Evolutionary conservation across 805 yeast species (phyloP).

Genomic region (Myxozyma geophila): DNA sequence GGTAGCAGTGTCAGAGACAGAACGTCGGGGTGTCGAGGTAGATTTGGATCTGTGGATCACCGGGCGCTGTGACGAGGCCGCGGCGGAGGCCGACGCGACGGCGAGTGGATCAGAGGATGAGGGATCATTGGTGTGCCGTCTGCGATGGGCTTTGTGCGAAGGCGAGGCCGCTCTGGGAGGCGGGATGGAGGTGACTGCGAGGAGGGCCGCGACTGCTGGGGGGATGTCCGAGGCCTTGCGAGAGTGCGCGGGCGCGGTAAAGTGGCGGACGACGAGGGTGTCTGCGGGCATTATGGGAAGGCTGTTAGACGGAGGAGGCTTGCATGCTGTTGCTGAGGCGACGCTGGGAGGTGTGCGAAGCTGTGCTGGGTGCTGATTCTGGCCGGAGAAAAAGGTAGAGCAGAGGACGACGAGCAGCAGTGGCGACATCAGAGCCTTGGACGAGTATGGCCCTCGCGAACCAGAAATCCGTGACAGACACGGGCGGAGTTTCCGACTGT

Average conservation of each 20-base stretch:
- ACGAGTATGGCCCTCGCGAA: no score
- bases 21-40: background rate
- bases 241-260: slow-evolving; percentile 6
- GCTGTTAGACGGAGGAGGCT: background rate
- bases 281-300: slow-evolving; percentile 20
- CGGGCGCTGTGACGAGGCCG: background rate
- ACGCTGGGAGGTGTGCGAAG: background rate
- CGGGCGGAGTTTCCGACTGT: background rate
- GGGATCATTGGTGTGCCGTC: background rate
- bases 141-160: background rate
- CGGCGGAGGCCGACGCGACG: background rate
- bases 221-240: slow-evolving; percentile 18
- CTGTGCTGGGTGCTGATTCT: background rate
- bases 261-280: slow-evolving; percentile 23
- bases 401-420: background rate
- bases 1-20: slow-evolving; percentile 1
- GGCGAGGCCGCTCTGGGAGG: slow-evolving; percentile 17
- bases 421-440: background rate
- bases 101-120: background rate
- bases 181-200: slow-evolving; percentile 37
- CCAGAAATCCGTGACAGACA: background rate
- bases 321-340: background rate
- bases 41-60: slow-evolving; percentile 6
- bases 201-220: slow-evolving; percentile 37
- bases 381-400: background rate